Percentiles rank a stretch among this genome's conserved stretches.
phyloP scores from a whole-genome alignment of 805 yeast genomes.

The Ogataea angusta region DNA sequence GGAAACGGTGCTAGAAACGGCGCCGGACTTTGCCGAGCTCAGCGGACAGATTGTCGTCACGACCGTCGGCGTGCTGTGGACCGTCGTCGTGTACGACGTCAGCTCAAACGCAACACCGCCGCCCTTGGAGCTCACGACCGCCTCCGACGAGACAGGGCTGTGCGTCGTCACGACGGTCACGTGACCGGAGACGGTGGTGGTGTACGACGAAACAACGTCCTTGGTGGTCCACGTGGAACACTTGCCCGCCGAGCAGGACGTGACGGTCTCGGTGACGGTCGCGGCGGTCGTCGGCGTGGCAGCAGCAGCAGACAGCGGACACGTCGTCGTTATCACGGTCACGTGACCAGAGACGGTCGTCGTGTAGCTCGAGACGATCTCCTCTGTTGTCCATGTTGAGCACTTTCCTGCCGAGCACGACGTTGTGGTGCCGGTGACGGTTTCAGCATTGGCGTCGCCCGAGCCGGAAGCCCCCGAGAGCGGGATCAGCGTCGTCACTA shows the following conservation, averaged over 20 bases:
- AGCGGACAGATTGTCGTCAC: constrained; percentile 18
- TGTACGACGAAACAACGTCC: constrained; percentile 25
- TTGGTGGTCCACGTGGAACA: constrained; percentile 16
- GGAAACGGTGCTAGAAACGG: too few relatives aligned
- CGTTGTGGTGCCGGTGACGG: constrained; percentile 16
- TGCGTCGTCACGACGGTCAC: constrained; percentile 21
- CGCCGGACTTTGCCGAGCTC: constrained; percentile 9
- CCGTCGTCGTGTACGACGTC: constrained; percentile 17
- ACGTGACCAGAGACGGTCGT: constrained; percentile 21
- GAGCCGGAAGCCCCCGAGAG: background rate
- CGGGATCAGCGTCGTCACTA: constrained; percentile 14
- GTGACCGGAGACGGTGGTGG: constrained; percentile 22
- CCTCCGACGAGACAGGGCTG: constrained; percentile 16
- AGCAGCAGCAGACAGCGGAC: constrained; percentile 10
- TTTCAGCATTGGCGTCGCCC: constrained; percentile 3
- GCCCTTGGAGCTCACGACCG: constrained; percentile 16
- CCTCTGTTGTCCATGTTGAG: constrained; percentile 11
- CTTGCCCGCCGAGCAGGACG: constrained; percentile 21
- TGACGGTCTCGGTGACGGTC: constrained; percentile 15
- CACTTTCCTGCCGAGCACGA: constrained; percentile 24
- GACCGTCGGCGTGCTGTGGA: constrained; percentile 14
- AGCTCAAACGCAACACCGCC: constrained; percentile 9
- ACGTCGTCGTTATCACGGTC: constrained; percentile 22
- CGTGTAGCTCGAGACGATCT: constrained; percentile 25
- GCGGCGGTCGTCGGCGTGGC: constrained; percentile 6